Percentiles rank a stretch among this genome's conserved stretches.
These are phyloP conservation scores for Metroxylon sagu DNA, from an alignment of 176 grass and related monocot genomes.

Conservation along the genomic window DNA sequence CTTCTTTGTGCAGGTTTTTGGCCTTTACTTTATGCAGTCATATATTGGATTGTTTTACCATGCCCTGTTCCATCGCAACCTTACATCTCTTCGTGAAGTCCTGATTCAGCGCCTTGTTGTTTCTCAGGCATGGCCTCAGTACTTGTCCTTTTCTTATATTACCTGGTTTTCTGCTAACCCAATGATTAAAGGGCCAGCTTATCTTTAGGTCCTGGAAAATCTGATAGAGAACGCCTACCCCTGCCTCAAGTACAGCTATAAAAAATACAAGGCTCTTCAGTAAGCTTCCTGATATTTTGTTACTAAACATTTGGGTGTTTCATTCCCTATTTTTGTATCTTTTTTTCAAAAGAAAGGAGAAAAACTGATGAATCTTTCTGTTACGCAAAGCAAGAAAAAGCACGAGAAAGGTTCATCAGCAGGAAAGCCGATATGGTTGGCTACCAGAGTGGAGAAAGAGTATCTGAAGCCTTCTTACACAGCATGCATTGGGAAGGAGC, in stretches of 20 bases:
- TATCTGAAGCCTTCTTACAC: neutral
- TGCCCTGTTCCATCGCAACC: constrained; percentile 60
- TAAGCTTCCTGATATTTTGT: constrained; percentile 40
- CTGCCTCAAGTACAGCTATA: constrained; percentile 89
- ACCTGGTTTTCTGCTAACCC: no score
- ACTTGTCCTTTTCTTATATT: constrained; percentile 7
- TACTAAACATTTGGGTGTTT: neutral
- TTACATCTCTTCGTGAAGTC: constrained; percentile 65
- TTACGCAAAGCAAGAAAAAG: constrained; percentile 82
- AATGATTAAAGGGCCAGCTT: neutral
- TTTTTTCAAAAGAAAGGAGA: neutral
- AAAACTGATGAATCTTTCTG: neutral
- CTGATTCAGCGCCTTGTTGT: constrained; percentile 92
- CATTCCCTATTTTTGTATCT: neutral
- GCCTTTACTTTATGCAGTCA: constrained; percentile 98
- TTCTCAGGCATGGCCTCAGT: constrained; percentile 54
- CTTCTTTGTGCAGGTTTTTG: constrained; percentile 61
- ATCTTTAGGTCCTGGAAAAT: constrained; percentile 78
- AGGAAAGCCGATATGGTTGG: constrained; percentile 49
- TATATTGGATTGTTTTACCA: constrained; percentile 99
- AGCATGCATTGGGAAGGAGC: constrained; percentile 77
- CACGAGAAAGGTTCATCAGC: constrained; percentile 62
- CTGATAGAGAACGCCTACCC: constrained; percentile 75
- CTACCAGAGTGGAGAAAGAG: constrained; percentile 9
- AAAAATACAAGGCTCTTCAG: constrained; percentile 91